Conservation (phyloP, 495 filamentous ascomycete species). For the Neurospora discreta region DNA sequence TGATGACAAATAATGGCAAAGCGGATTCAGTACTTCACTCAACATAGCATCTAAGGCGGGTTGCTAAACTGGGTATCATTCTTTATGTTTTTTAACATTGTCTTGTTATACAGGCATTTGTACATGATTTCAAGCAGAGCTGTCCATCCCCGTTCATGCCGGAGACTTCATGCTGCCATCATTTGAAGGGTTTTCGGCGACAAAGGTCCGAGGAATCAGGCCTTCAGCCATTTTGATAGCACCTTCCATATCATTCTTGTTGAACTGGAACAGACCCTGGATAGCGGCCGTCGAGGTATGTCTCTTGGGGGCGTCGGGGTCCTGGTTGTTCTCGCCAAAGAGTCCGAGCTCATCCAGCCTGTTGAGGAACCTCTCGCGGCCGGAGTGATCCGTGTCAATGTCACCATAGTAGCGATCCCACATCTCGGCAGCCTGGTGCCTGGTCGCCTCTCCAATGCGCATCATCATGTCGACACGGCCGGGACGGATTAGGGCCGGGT, state of each 20-base stretch:
- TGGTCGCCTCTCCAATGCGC: slow-evolving; percentile 74
- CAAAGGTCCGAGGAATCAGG: slow-evolving; percentile 44
- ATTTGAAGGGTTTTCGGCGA: slow-evolving; percentile 23
- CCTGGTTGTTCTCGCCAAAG: slow-evolving; percentile 27
- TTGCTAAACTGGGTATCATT: neutral
- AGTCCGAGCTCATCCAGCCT: slow-evolving; percentile 39
- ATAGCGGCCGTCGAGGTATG: slow-evolving; percentile 77
- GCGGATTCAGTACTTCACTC: neutral
- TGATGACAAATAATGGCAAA: neutral
- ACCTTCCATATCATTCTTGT: slow-evolving; percentile 80
- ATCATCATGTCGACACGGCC: slow-evolving; percentile 91
- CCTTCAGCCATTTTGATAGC: slow-evolving; percentile 71
- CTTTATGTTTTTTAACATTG: neutral
- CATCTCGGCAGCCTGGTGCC: slow-evolving; percentile 72
- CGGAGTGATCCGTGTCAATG: slow-evolving; percentile 50
- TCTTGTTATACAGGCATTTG: neutral
- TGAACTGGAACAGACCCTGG: slow-evolving; percentile 88
- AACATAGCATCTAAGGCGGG: neutral
- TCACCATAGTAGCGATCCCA: slow-evolving; percentile 94
- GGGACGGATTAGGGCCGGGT: slow-evolving; percentile 79
- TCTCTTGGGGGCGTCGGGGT: slow-evolving; percentile 30
- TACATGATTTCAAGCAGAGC: slow-evolving; percentile 3
- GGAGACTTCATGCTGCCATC: slow-evolving; percentile 22
- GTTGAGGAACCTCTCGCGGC: slow-evolving; percentile 42
- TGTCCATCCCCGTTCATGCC: slow-evolving; percentile 2